Base-by-base conservation (phyloP, 305 asterid species). In the Solanum hybrid region DNA sequence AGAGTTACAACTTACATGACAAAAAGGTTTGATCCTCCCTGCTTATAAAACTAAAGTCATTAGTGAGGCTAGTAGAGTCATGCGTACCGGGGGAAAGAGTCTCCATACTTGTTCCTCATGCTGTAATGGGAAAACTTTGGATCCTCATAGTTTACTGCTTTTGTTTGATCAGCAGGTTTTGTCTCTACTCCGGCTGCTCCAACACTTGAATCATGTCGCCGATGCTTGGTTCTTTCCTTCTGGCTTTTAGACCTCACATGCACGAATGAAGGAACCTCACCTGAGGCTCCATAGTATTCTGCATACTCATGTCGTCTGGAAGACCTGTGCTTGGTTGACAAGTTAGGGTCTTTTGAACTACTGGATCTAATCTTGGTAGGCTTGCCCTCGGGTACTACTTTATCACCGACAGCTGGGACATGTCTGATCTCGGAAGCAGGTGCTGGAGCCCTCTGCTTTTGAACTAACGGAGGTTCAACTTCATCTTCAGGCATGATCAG, bases 401-500 rank as follows among this genome's bases (percentile, higher is more conserved):
- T 93, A 10, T 95, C 98, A 24, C 84, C 37, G 4, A 91, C 90
- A 32, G 75, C 79, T 34, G 94, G 94, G 72, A 93, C 93, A 88
- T 92, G 95, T 91, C 94, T 92, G 76, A 94, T 92, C 93, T 96
- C 99, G 6, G 97, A 90, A 40, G 92, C 90, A 36, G 96, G 93
- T 89, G 91, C 60, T 5, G 98, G 95, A 78, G 94, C 79, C 92
- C 95, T 92, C 92, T 93, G 97, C 86, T 95, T 96, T 87, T 94
- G 93, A 88, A 91, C 91, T 88, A 93, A 35, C 36, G 93, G 89
- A 10, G 94, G 94, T 46, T 91, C 91, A 26, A 92, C 91, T 93
- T 96, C 96, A 88, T 96, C 98, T 92, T 95, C 98, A 27, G 99
- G 98, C 98, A 97, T 92, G 78, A 95, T 71, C 78, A 97, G 97